Evolutionary conservation across 75 land plant genomes (phyloP).

Genomic region (Pinus tabuliformis): DNA sequence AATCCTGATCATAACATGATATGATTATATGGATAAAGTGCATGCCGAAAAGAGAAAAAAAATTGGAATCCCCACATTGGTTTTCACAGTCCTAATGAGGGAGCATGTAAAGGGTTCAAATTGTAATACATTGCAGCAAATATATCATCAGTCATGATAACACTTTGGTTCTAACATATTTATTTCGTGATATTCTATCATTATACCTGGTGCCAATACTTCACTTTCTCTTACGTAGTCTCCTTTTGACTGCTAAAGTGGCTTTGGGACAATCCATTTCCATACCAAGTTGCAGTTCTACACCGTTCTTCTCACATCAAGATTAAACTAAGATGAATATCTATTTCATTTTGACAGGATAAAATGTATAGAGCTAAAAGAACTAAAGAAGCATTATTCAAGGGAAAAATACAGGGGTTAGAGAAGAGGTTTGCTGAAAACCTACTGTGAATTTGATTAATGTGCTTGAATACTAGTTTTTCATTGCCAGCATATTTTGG

Average conservation of each 20-base stretch:
- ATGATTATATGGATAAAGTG: background rate
- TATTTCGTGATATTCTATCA: background rate
- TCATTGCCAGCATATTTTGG: background rate
- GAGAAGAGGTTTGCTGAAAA: background rate
- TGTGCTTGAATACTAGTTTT: background rate
- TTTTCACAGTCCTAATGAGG: too few species aligned
- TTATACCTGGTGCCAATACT: slow-evolving; percentile 84
- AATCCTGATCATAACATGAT: background rate
- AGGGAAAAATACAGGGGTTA: background rate
- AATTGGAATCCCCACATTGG: too few species aligned
- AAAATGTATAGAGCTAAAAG: background rate
- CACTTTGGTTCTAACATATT: too few species aligned
- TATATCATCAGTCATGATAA: too few species aligned
- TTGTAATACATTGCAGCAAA: background rate
- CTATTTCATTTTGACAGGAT: background rate
- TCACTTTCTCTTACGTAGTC: slow-evolving; percentile 90
- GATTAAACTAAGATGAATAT: background rate
- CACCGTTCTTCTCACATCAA: slow-evolving; percentile 33
- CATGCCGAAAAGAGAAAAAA: background rate
- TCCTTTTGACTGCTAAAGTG: slow-evolving; percentile 84
- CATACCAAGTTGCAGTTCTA: slow-evolving; percentile 86
- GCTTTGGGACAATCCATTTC: slow-evolving; percentile 91
- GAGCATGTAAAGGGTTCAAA: background rate
- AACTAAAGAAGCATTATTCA: background rate
- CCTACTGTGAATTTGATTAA: background rate